Evolutionary conservation across 2,329 filamentous ascomycete species (phyloP).

Genomic region (Aspergillus fischeri): DNA sequence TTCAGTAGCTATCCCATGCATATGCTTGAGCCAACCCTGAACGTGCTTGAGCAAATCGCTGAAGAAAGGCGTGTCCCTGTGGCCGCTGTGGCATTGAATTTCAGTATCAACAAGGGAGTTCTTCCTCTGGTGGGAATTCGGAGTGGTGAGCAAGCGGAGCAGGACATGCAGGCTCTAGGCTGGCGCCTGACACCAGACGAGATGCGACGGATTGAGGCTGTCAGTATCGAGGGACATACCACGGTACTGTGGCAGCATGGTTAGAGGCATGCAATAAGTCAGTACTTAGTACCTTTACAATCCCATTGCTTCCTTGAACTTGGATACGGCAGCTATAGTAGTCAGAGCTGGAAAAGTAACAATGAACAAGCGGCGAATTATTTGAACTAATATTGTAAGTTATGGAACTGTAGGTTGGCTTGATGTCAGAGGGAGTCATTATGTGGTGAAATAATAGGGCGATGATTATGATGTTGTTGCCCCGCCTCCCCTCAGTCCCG

Average conservation of each 20-base stretch:
- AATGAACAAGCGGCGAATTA: neutral
- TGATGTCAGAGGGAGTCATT: neutral
- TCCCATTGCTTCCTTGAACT: neutral
- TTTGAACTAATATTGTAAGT: neutral
- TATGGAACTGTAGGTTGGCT: neutral
- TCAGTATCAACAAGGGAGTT: constrained; percentile 43
- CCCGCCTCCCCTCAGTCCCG: neutral
- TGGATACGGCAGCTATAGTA: neutral
- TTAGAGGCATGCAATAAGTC: constrained; percentile 11
- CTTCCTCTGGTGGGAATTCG: constrained; percentile 42
- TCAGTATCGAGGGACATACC: constrained; percentile 39
- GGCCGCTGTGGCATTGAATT: constrained; percentile 44
- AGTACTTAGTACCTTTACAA: neutral
- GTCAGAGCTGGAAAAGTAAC: neutral
- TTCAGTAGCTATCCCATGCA: constrained; percentile 45
- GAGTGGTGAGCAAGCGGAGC: constrained; percentile 38
- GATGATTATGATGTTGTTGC: neutral
- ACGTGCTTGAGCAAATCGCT: constrained; percentile 34
- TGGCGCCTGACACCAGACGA: constrained; percentile 42
- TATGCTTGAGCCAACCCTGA: constrained; percentile 37
- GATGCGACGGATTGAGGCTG: constrained; percentile 38
- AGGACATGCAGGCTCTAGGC: constrained; percentile 38
- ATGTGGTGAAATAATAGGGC: neutral
- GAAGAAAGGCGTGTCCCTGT: constrained; percentile 30
- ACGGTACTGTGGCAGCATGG: constrained; percentile 43